Evolutionary conservation across 768 basidiomycete genomes (phyloP).

Genomic region (Ramaria sp.): DNA sequence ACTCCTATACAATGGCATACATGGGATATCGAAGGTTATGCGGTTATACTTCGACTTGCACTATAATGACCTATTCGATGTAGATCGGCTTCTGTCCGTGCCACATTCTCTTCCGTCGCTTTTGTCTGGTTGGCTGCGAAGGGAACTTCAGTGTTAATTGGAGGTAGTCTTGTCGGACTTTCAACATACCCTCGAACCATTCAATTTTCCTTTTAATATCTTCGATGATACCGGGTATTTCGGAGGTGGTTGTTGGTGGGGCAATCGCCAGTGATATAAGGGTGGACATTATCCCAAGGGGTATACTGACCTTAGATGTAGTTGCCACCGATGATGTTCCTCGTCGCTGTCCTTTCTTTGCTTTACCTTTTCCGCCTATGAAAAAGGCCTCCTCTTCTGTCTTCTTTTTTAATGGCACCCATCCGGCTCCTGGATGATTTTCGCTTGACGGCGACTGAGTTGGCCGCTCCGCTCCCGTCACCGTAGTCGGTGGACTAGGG

Average conservation of each 20-base stretch:
- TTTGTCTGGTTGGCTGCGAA: neutral
- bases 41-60: neutral
- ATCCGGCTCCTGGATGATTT: conserved; percentile 2
- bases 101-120: conserved; percentile 2
- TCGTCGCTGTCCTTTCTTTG: conserved; percentile 3
- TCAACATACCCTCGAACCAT: conserved; percentile 3
- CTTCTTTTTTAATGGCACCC: conserved; percentile 4
- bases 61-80: neutral
- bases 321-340: neutral
- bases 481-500: neutral
- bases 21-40: neutral
- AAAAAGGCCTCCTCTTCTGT: conserved; percentile 1
- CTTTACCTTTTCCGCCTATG: neutral
- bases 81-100: neutral
- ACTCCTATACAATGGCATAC: neutral
- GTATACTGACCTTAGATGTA: conserved; percentile 1
- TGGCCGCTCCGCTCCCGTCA: neutral
- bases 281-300: neutral
- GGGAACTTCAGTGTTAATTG: neutral
- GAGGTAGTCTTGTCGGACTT: neutral
- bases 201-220: conserved; percentile 6
- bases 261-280: neutral
- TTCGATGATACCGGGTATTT: neutral
- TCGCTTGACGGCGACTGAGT: neutral
- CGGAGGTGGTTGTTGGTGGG: neutral